These are phyloP conservation scores for Aspergillus fijiensis DNA, from an alignment of 2,329 filamentous ascomycete genomes.

Conservation along the genomic window DNA sequence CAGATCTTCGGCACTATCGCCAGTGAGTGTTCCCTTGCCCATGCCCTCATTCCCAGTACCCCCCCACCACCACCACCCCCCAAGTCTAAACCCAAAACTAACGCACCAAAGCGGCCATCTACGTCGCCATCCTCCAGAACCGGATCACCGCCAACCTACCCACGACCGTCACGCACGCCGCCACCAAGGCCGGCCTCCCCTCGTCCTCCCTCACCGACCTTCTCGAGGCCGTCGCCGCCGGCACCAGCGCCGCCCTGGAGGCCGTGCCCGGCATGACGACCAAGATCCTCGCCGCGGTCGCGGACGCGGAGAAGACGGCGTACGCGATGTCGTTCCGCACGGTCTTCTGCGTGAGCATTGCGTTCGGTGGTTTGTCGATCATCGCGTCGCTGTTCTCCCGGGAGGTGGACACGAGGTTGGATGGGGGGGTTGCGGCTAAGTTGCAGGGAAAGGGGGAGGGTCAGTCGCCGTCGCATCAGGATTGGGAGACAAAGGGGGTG, in stretches of 20 bases:
- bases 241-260: neutral
- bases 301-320: conserved; percentile 1
- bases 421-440: neutral
- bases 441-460: neutral
- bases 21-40: neutral
- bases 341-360: conserved; percentile 1
- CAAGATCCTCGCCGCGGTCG: neutral
- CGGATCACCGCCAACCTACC: neutral
- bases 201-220: neutral
- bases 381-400: neutral
- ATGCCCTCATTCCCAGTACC: no score
- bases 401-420: neutral
- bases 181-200: neutral
- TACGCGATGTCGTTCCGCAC: conserved; percentile 4
- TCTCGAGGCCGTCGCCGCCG: neutral
- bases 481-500: neutral
- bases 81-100: no score
- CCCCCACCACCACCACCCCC: no score
- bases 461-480: neutral
- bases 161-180: neutral
- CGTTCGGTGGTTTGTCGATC: neutral
- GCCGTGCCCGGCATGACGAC: conserved; percentile 1
- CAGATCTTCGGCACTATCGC: conserved; percentile 4
- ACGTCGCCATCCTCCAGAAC: conserved; percentile 2
- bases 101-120: neutral